Evolutionary conservation across 805 yeast species (phyloP), one percentile per base, ranked within the genome.

Genomic region (Saccharomycopsis malanga): DNA sequence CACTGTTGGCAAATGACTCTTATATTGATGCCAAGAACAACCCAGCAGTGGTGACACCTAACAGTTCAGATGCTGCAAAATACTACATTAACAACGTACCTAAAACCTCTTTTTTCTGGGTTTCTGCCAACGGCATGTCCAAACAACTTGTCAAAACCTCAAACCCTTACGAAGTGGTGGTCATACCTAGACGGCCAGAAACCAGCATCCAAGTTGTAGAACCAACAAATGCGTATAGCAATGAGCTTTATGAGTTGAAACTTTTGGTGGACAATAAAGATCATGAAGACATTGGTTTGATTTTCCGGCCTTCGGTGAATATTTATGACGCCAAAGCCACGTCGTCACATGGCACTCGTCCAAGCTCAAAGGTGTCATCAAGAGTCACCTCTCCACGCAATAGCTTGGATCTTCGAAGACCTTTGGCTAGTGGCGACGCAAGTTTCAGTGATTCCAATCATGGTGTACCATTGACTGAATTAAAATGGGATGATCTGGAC

Each of bases 111-210:
- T 23, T 30, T 46, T 12, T 47, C 51, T 20, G 53, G 62, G 15
- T 49, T 53, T 20, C 30, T 25, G 4, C 15, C 17, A 38, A 44
- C n/a, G 30, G 4, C 1, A 10, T 42, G 36, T 18, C 4, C 34
- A 53, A 35, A 38, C 48, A 30, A 40, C 56, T 24, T 3, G 34
- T 61, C 9, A 50, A 50, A 9, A 45, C 55, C 2, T 18, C 17
- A 2, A 49, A 52, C n/a, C 64, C 65, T 4, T 40, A 40, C 6
- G 32, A 45, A 4, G 49, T 52, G 24, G 64, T 64, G 32, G 59
- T 69, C 2, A 54, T 68, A 5, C 74, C 76, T 14, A 63, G 69
- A 42, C 55, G 63, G 2, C 76, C 76, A 4, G 56, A 62, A 2
- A 58, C 66, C 0, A 58, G 54, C 17, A 56, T 66, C 3, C 39